Percentiles rank a stretch among this genome's conserved stretches.
Conservation (phyloP, 371 early-diverging fungal genomes). For the Blastocladiella emersonii region DNA sequence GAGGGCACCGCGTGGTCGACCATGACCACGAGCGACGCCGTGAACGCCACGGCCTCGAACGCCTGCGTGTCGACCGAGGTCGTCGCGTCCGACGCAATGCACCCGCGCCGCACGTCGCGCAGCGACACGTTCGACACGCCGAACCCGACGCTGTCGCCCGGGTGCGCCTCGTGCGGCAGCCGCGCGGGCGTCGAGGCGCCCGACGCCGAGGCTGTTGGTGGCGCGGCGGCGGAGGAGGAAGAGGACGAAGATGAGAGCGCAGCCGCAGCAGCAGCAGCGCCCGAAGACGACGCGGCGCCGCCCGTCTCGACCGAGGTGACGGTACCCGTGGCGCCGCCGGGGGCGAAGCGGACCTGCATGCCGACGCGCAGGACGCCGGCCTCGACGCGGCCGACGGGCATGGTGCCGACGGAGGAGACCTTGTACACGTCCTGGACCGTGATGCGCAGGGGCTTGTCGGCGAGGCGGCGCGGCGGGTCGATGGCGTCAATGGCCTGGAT, state of each 20-base stretch:
- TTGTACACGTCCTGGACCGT: slow-evolving; percentile 96
- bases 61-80: slow-evolving; percentile 95
- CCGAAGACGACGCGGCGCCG: no score
- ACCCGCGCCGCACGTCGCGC: slow-evolving; percentile 93
- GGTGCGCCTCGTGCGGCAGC: slow-evolving; percentile 77
- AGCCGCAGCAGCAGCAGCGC: no score
- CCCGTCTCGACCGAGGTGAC: slow-evolving; percentile 98
- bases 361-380: slow-evolving; percentile 87
- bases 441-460: slow-evolving; percentile 93
- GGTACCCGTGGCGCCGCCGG: slow-evolving; percentile 67
- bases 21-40: slow-evolving; percentile 88
- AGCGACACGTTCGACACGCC: slow-evolving; percentile 95
- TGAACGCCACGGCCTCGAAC: slow-evolving; percentile 67
- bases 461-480: slow-evolving; percentile 79
- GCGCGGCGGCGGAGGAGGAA: no score
- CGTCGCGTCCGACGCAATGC: slow-evolving; percentile 72
- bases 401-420: slow-evolving; percentile 93
- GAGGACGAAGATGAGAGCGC: no score
- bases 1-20: slow-evolving; percentile 89
- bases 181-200: no score
- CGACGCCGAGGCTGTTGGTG: no score
- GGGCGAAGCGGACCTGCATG: slow-evolving; percentile 87
- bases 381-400: slow-evolving; percentile 95
- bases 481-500: slow-evolving; percentile 87
- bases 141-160: slow-evolving; percentile 98